These are phyloP conservation scores for Colletotrichum filicis DNA, from an alignment of 2,329 filamentous ascomycete genomes.

Conservation along the genomic window DNA sequence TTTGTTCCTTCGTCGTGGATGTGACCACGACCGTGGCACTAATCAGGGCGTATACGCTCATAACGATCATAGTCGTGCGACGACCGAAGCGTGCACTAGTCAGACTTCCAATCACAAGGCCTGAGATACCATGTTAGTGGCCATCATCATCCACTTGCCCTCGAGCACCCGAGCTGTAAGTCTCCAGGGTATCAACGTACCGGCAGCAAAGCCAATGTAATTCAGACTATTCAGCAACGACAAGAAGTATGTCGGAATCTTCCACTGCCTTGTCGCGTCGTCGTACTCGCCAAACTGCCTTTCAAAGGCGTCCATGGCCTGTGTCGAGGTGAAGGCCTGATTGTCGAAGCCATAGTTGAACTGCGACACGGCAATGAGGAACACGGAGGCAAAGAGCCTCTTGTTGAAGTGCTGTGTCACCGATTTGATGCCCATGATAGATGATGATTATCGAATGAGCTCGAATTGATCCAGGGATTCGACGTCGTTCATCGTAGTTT, in stretches of 20 bases:
- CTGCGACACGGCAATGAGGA: conserved; percentile 46
- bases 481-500: not conserved
- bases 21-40: conserved; percentile 47
- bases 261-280: conserved; percentile 35
- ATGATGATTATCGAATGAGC: not conserved
- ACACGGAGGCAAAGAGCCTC: conserved; percentile 35
- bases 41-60: conserved; percentile 49
- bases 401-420: conserved; percentile 26
- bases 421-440: conserved; percentile 5
- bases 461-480: not conserved
- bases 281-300: conserved; percentile 45
- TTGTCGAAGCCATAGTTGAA: conserved; percentile 55
- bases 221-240: conserved; percentile 50
- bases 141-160: not conserved
- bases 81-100: conserved; percentile 46
- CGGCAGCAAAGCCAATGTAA: conserved; percentile 46
- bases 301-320: conserved; percentile 50
- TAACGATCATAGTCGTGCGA: conserved; percentile 47
- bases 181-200: conserved; percentile 28
- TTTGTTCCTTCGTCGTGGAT: conserved; percentile 42
- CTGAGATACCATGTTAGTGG: not conserved
- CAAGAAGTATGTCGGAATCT: conserved; percentile 44
- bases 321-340: conserved; percentile 45
- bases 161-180: too few species aligned
- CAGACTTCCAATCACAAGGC: conserved; percentile 39